Base-by-base conservation (phyloP, 2,329 filamentous ascomycete species). In the Claviceps spartinae region DNA sequence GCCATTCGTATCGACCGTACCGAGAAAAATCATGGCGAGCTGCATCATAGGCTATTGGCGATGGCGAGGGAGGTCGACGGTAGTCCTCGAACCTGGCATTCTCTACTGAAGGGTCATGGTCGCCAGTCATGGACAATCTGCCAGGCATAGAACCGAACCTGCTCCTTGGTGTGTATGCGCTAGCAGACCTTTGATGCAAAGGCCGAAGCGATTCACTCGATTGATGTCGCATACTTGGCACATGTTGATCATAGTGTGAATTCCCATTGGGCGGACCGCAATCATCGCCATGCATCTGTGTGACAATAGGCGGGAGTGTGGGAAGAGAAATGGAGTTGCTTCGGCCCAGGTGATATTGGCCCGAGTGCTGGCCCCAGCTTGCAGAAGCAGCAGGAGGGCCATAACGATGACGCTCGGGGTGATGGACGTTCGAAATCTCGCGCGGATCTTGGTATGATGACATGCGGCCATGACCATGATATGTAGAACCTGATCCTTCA, bases 301-400 rank as follows among this genome's bases (percentile, higher is more conserved):
- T 44, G 24, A 54, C 53, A 50, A 63, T 60, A 1, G 61, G 59
- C 3, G 61, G 61, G n/a, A 63, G 52, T 4, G 55, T 58, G n/a
- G 54, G 46, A 13, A 51, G 56, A n/a, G 51, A 52, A 48, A 26
- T 18, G 9, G 45, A 30, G 14, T 50, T 51, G 20, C 26, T 48
- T 49, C 49, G 54, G 24, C 47, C 49, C 16, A n/a, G 48, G 34
- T 30, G 38, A 36, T 51, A 20, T 22, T 26, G 34, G 16, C 42
- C 8, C n/a, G 22, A 26, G n/a, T 47, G 42, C 9, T 54, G 53
- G 9, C 30, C 36, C 22, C 45, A 38, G 45, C 20, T 30, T 14
- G 34, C 22, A 5, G 43, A 18, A 30, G 20, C 22, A 18, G 26
- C 44, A 7, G 44, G 44, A 24, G 26, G 26, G 26, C 26, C 26